A percentile compares a stretch with the other conserved stretches of the same genome.
Evolutionary conservation across 306 rosid species (phyloP).

Genomic region (Quercus alba): DNA sequence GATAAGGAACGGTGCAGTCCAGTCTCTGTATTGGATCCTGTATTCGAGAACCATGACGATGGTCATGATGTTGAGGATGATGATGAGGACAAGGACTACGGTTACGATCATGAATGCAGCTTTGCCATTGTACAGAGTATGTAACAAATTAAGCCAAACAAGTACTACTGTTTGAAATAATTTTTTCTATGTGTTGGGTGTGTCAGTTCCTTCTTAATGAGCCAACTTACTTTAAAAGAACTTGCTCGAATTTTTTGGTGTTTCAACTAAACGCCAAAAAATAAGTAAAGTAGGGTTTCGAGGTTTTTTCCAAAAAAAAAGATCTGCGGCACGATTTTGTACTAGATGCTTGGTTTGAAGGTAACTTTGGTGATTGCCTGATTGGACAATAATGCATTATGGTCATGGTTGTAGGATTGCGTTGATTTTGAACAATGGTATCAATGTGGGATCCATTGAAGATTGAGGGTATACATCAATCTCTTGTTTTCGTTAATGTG

Average conservation of each 20-base stretch:
- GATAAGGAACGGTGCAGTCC: slow-evolving; percentile 96
- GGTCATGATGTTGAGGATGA: slow-evolving; percentile 42
- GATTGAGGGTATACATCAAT: slow-evolving; percentile 10
- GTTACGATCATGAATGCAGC: slow-evolving; percentile 72
- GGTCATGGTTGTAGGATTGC: slow-evolving; percentile 17
- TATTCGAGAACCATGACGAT: slow-evolving; percentile 63
- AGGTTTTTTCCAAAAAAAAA: too few species aligned
- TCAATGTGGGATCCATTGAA: slow-evolving; percentile 70
- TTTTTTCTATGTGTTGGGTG: slow-evolving; percentile 38
- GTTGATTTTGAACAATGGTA: slow-evolving; percentile 27
- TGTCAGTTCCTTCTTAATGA: slow-evolving; percentile 44
- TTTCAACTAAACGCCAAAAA: too few species aligned
- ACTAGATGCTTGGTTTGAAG: slow-evolving; percentile 13
- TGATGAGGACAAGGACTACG: slow-evolving; percentile 21
- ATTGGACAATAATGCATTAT: slow-evolving; percentile 10
- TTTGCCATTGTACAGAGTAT: slow-evolving; percentile 83
- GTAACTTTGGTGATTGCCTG: slow-evolving; percentile 10
- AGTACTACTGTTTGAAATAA: not conserved
- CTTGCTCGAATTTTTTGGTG: too few species aligned
- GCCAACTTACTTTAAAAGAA: not conserved
- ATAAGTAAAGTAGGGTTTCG: too few species aligned
- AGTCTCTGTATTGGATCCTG: slow-evolving; percentile 89
- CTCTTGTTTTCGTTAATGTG: slow-evolving; percentile 13
- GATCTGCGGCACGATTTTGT: not conserved
- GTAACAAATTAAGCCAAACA: slow-evolving; percentile 22